A percentile compares a stretch with the other conserved stretches of the same genome.
These are phyloP conservation scores for Alternaria brassicicola DNA, from an alignment of 2,329 filamentous ascomycete genomes.

Conservation along the genomic window DNA sequence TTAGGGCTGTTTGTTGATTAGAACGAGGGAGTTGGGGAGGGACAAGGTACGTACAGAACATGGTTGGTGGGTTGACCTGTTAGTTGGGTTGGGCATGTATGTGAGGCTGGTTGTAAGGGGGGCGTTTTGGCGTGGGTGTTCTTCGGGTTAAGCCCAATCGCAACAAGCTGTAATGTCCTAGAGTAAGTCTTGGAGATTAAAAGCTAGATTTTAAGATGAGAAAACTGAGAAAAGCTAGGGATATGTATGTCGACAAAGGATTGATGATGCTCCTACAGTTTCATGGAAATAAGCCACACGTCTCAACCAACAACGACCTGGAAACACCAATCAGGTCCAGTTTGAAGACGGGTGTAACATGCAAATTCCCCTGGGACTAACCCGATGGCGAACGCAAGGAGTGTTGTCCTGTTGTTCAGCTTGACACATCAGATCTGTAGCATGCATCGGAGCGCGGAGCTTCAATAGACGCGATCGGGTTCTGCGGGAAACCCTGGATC, in stretches of 20 bases:
- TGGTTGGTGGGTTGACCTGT: conserved; percentile 5
- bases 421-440: background rate
- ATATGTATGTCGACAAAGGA: background rate
- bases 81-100: background rate
- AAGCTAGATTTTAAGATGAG: background rate
- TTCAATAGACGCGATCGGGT: background rate
- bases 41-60: conserved; percentile 37
- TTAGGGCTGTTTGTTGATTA: conserved; percentile 35
- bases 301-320: conserved; percentile 2
- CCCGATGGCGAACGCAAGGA: background rate
- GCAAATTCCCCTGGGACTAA: background rate
- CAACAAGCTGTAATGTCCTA: too few relatives aligned
- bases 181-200: background rate
- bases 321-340: background rate
- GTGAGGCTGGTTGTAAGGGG: too few relatives aligned
- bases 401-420: background rate
- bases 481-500: background rate
- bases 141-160: background rate
- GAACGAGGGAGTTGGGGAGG: background rate
- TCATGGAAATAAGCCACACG: conserved; percentile 11
- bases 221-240: background rate
- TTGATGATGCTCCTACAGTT: conserved; percentile 12
- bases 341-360: background rate
- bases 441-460: background rate
- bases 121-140: background rate